Base-by-base conservation (phyloP, 108 stramenopile species). In the Cyclotella atomus region DNA sequence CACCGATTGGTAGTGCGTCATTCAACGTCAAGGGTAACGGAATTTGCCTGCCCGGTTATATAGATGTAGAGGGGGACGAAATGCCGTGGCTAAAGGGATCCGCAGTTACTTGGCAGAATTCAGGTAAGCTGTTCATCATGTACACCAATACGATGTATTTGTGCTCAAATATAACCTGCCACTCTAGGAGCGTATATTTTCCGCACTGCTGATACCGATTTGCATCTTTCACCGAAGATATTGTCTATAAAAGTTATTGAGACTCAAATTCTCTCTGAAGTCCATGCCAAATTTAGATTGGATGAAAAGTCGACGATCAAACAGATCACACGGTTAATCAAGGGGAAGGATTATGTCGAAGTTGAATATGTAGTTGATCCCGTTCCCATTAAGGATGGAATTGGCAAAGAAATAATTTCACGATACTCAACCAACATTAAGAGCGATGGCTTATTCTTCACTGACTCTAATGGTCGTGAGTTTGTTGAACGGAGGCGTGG, bases 381-480 rank as follows among this genome's bases (percentile, higher is more conserved):
- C 12, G 93, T 98, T 29, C 96, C 97, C 20, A 75, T 96, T 44
- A 83, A 77, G 30, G 95, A 95, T 71, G 75, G 81, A 41, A 50
- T 83, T 24, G 95, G 95, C 5, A 92, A 91, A 59, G 95, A 96
- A 74, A 75, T 99, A 30, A 84, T 99, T 29, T 78, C 88, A 0
- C 89, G 91, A 9, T 94, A 84, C 73, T 35, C 68, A n/a, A 82
- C 88, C 1, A 73, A 65, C 35, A 75, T 98, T 30, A 63, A 74
- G 27, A 92, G 78, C 52, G 60, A 67, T n/a, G 90, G 79, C 19
- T 73, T 55, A 1, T 97, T 96, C 71, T 96, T 86, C 82, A 97
- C 97, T 2, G 98, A 99, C 70, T 96, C 97, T 20, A 99, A 99
- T 83, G 97, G 97, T 8, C 81, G 97, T 50, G 97, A 97, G 70